These are phyloP conservation scores for Erigeron canadensis DNA, from an alignment of 129 eudicot genomes.

Conservation along the genomic window DNA sequence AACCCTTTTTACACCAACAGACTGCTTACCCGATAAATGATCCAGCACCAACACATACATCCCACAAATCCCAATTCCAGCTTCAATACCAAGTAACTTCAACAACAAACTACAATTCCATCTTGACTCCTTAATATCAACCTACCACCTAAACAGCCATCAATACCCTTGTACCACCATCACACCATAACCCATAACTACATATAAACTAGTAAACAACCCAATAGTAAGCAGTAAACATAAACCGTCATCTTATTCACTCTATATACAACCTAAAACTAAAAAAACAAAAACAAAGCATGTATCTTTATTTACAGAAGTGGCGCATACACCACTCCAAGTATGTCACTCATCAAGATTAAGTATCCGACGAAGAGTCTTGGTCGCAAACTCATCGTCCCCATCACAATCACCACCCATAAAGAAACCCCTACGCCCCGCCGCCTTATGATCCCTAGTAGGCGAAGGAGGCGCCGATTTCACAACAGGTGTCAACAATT, in stretches of 20 bases:
- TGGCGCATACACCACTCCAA: slow-evolving; percentile 25
- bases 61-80: slow-evolving; percentile 3
- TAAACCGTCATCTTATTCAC: slow-evolving; percentile 36
- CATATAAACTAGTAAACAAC: slow-evolving; percentile 24
- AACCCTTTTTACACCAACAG: neutral
- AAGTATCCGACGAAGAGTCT: slow-evolving; percentile 91
- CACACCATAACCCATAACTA: slow-evolving; percentile 22
- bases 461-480: slow-evolving; percentile 97
- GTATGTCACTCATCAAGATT: slow-evolving; percentile 71
- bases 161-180: slow-evolving; percentile 29
- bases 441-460: slow-evolving; percentile 41
- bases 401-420: slow-evolving; percentile 38
- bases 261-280: slow-evolving; percentile 48
- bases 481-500: slow-evolving; percentile 42
- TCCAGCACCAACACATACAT: neutral
- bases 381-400: slow-evolving; percentile 76
- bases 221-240: neutral
- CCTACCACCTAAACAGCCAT: slow-evolving; percentile 35
- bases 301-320: slow-evolving; percentile 63
- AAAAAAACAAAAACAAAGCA: slow-evolving; percentile 27
- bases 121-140: neutral
- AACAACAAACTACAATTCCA: neutral
- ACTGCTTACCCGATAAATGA: slow-evolving; percentile 2
- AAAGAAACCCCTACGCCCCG: slow-evolving; percentile 36
- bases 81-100: slow-evolving; percentile 6